Base-by-base conservation (phyloP, 2,329 filamentous ascomycete genomes). In the Penicillium decumbens region DNA sequence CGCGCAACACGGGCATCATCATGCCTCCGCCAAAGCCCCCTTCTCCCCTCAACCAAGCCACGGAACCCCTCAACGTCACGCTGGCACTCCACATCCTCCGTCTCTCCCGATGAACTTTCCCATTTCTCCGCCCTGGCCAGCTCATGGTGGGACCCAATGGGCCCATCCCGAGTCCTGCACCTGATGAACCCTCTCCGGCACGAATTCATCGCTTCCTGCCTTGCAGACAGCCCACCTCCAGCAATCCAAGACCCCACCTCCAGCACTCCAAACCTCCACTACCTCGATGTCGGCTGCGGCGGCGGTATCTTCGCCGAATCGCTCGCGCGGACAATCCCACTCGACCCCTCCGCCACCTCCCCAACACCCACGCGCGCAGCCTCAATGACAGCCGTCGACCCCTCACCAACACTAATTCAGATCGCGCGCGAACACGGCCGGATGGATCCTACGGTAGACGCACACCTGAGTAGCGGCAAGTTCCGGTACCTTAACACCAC, bases 141-240 rank as follows among this genome's bases (percentile, higher is more conserved):
- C 58, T 86, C 86, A 63, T 98, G 93, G 93, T 98, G 93, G 93
- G 91, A 97, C 72, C 88, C 92, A 1, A 84, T 95, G 66, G 93
- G 93, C 44, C 86, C 92, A 6, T 96, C 90, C 3, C 84, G 92
- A 33, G 83, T 96, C 50, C 83, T 98, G 2, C 93, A 98, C 72
- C 85, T 95, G 59, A 97, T 98, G 92, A 97, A 98, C 74, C 93
- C 93, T 1, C 82, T 95, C 40, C 90, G 93, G 29, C 91, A 97
- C 74, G 84, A 90, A 72, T 97, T 97, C 73, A 93, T 96, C 69
- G 78, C 78, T 20, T 73, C 76, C 55, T 96, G 92, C 66, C 80
- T 85, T 41, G 70, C 77, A 56, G 79, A 81, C 18, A 76, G 79
- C 40, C 72, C 73, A 51, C 72, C 74, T 23, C 57, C 73, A 43